Evolutionary conservation across 495 filamentous ascomycete species (phyloP).

Genomic region (Hypoxylon rickii): DNA sequence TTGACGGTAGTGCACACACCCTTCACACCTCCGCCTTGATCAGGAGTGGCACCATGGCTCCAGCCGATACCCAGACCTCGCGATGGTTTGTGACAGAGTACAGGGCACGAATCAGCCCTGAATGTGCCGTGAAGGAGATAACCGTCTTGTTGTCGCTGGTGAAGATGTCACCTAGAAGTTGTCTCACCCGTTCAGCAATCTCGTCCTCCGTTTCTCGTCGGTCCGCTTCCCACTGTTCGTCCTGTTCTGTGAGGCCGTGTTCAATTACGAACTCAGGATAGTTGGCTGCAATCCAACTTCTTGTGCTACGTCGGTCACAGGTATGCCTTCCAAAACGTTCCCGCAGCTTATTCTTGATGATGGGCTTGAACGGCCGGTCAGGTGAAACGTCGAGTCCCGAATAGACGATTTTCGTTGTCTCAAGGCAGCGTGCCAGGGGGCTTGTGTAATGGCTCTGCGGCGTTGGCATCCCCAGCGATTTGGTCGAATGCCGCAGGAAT

Average conservation of each 20-base stretch:
- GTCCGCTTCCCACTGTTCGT: constrained; percentile 60
- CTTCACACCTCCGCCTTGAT: constrained; percentile 33
- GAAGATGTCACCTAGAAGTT: constrained; percentile 40
- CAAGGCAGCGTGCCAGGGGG: constrained; percentile 69
- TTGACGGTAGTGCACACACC: too few relatives aligned
- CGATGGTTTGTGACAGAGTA: constrained; percentile 26
- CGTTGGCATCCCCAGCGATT: constrained; percentile 59
- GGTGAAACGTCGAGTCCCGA: constrained; percentile 5
- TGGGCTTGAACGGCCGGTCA: constrained; percentile 58
- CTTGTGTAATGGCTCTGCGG: constrained; percentile 70
- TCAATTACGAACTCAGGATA: constrained; percentile 69
- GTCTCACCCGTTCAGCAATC: constrained; percentile 27
- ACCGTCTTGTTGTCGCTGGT: constrained; percentile 26
- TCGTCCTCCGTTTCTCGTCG: constrained; percentile 38
- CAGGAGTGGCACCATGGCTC: constrained; percentile 37
- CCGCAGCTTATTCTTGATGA: constrained; percentile 72
- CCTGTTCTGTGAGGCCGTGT: constrained; percentile 62
- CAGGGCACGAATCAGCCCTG: constrained; percentile 36
- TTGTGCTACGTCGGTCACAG: constrained; percentile 70
- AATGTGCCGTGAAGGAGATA: constrained; percentile 42
- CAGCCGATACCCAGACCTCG: constrained; percentile 33
- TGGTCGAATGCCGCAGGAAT: constrained; percentile 66
- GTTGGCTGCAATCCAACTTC: constrained; percentile 57
- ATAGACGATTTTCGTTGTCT: constrained; percentile 68
- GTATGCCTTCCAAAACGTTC: constrained; percentile 78